Evolutionary conservation across 495 filamentous ascomycete species (phyloP), one percentile per base, ranked within the genome.

Genomic region (Echria macrotheca): DNA sequence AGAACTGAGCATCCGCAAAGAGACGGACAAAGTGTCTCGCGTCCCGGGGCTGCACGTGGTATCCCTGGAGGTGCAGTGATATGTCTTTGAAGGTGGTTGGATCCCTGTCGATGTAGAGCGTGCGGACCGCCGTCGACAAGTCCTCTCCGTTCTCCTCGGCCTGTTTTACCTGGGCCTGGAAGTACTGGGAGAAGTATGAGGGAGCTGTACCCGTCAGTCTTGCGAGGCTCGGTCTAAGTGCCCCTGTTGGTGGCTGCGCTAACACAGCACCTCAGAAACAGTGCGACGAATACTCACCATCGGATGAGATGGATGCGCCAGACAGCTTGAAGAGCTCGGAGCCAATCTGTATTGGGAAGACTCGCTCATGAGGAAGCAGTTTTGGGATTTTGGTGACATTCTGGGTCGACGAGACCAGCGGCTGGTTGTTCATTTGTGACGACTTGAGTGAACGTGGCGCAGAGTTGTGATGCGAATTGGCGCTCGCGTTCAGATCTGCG

Each of bases 131-230:
- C 23, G 59, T 59, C 2, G 56, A 59, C 36, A 76, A 36, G 50
- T 79, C 75, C 47, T 78, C 72, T 50, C 77, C 77, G 50, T 76
- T 68, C n/a, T 74, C 75, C 47, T 79, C 72, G 38, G 78, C 76
- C 47, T 68, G 64, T 42, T 77, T 77, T 14, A 98, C 63, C 68
- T 96, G 91, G 53, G 86, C 84, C 48, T 82, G 80, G 70, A 98
- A 98, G 70, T 90, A 96, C 53, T 85, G 84, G 17, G 93, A 95
- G 67, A 98, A 96, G 66, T 96, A 98, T 52, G 93, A 96, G 58
- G 91, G 91, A 69, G 91, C 91, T 97, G 73, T 19, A 23, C 21
- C 11, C 9, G 55, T 59, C 40, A 63, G 64, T 44, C 52, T n/a
- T n/a, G n/a, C n/a, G n/a, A n/a, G n/a, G n/a, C n/a, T n/a, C n/a